Percentiles rank a stretch among this genome's conserved stretches.
These are phyloP conservation scores for Ricinus communis DNA, from an alignment of 345 rosid species.

Conservation along the genomic window DNA sequence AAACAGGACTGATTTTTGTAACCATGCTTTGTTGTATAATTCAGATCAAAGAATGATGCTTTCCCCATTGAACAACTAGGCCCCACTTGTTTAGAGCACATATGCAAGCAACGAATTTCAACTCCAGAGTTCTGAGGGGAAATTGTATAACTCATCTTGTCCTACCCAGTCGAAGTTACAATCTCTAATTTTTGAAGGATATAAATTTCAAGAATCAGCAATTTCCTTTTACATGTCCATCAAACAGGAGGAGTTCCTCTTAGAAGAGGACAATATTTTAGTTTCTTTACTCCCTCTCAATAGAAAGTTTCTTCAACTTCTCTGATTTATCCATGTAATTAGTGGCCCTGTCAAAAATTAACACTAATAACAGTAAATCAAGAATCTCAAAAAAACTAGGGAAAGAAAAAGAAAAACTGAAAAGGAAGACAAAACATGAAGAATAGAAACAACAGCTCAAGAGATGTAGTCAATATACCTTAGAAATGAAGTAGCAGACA, in stretches of 20 bases:
- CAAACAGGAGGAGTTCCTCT: neutral
- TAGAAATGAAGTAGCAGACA: neutral
- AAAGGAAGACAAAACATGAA: neutral
- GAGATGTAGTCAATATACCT: neutral
- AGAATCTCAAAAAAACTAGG: neutral
- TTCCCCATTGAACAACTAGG: slow-evolving; percentile 17
- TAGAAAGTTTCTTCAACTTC: neutral
- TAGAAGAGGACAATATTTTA: neutral
- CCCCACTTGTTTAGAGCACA: slow-evolving; percentile 26
- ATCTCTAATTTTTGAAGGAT: neutral
- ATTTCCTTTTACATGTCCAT: slow-evolving; percentile 11
- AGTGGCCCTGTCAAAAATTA: slow-evolving; percentile 11
- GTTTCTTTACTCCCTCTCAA: slow-evolving; percentile 1
- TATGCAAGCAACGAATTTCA: slow-evolving; percentile 30
- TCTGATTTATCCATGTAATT: slow-evolving; percentile 1
- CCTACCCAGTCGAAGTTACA: slow-evolving; percentile 3
- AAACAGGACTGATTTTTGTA: slow-evolving; percentile 18
- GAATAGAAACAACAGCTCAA: neutral
- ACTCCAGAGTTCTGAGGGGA: slow-evolving; percentile 35
- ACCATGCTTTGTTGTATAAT: slow-evolving; percentile 18
- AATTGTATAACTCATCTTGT: slow-evolving; percentile 45
- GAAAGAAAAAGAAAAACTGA: neutral
- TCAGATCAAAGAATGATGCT: slow-evolving; percentile 8
- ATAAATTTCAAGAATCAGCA: neutral
- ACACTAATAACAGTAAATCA: neutral